Percentiles rank a stretch among this genome's conserved stretches.
Evolutionary conservation across 2,329 filamentous ascomycete genomes (phyloP).

Genomic region (Nemania serpens): DNA sequence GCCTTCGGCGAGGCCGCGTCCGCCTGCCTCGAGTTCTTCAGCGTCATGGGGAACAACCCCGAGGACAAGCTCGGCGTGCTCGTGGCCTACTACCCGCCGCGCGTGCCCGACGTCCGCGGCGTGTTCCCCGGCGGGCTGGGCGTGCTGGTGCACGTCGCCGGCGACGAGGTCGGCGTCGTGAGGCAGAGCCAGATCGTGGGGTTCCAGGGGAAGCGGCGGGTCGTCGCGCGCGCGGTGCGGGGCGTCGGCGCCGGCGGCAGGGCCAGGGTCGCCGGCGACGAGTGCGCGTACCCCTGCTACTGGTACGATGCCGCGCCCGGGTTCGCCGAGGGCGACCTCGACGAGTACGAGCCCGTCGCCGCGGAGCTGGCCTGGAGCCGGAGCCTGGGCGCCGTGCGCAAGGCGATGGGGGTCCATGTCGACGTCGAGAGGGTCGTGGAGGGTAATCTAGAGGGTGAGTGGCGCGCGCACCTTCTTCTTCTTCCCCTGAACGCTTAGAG

Average conservation of each 20-base stretch:
- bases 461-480: no score
- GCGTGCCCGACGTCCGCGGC: slow-evolving; percentile 49
- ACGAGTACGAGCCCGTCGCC: slow-evolving; percentile 67
- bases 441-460: slow-evolving; percentile 64
- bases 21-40: slow-evolving; percentile 51
- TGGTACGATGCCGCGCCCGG: slow-evolving; percentile 59
- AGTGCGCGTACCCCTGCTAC: slow-evolving; percentile 47
- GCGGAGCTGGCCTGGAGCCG: slow-evolving; percentile 73
- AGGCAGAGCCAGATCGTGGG: slow-evolving; percentile 51
- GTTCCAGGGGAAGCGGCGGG: slow-evolving; percentile 50
- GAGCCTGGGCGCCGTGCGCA: slow-evolving; percentile 62
- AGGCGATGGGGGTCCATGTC: slow-evolving; percentile 66
- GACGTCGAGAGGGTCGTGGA: slow-evolving; percentile 70
- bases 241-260: slow-evolving; percentile 47
- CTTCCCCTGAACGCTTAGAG: no score
- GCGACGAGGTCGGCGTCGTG: slow-evolving; percentile 47
- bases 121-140: slow-evolving; percentile 47
- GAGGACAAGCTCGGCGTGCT: slow-evolving; percentile 49
- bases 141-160: slow-evolving; percentile 48
- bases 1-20: slow-evolving; percentile 52
- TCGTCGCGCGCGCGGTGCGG: slow-evolving; percentile 41
- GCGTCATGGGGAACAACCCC: slow-evolving; percentile 50
- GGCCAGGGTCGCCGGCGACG: background rate
- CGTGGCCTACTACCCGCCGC: slow-evolving; percentile 52
- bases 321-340: slow-evolving; percentile 72